Base-by-base conservation (phyloP, 148 eudicot species). In the Amaranthus cruentus region DNA sequence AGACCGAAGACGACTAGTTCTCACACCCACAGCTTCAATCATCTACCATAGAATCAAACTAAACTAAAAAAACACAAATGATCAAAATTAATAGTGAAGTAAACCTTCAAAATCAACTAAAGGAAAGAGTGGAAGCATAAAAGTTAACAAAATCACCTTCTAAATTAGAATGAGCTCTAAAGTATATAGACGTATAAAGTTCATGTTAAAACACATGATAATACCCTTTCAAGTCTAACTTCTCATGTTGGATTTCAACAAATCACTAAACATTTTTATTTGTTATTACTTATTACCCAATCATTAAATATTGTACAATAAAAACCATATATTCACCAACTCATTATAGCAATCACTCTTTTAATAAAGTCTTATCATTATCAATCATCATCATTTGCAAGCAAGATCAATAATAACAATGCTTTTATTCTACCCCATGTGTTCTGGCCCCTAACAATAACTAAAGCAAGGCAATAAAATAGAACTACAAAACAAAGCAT, bases 271-370 rank as follows among this genome's bases (percentile, higher is more conserved):
- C 38, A 28, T 28, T 28, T 28, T 28, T 28, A 28, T 28, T 28
- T 28, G 38, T 28, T 28, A 28, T 28, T 28, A 47, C 52, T 28
- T 28, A 28, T 28, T 28, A 47, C 52, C 28, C 55, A 66, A 38
- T 49, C 18, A 7, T 12, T n/a, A 66, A 47, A 15, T 18, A 12
- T 7, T 66, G 55, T n/a, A 7, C 38, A 28, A 28, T n/a, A 48
- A 48, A 66, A 12, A 53, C 8, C 9, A 38, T 43, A 62, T 54
- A 21, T 53, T 15, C 75, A 75, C 44, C 71, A 60, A 63, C 47
- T 18, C 14, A 47, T 38, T 43, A 54, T 11, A 49, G 46, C 50
- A 60, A 64, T 15, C 42, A 43, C 4, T 51, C 43, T 42, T 11
- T 42, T 38, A 55, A 6, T 51, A 50, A 54, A 59, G 60, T 21